phyloP scores from a whole-genome alignment of 176 grass and related monocot species.

The Triticum urartu region DNA sequence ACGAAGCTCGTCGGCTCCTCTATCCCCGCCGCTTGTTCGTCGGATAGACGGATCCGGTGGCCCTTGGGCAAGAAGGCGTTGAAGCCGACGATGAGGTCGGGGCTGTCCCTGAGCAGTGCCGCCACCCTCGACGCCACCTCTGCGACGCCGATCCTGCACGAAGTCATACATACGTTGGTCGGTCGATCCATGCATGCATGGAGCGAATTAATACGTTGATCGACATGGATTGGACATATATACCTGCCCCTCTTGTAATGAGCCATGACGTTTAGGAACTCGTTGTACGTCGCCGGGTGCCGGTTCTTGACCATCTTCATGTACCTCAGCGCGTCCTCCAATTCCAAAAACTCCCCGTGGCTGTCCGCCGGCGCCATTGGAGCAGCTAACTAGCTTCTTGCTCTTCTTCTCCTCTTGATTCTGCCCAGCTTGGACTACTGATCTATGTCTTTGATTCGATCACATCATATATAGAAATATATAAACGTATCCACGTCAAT shows the following conservation, averaged over 20 bases:
- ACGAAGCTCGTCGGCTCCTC: not conserved
- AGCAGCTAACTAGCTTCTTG: not conserved
- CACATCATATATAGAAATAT: not conserved
- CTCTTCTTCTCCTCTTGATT: no score
- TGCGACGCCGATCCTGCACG: not conserved
- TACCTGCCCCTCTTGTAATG: not conserved
- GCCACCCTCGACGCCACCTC: slow-evolving; percentile 44
- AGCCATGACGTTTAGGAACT: not conserved
- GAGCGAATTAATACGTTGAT: not conserved
- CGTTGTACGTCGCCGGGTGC: no score
- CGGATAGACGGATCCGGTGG: slow-evolving; percentile 25
- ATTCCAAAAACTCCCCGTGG: no score
- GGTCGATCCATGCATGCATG: not conserved
- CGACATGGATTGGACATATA: not conserved
- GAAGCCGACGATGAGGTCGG: slow-evolving; percentile 41
- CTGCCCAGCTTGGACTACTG: no score
- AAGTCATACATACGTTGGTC: not conserved
- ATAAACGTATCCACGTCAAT: not conserved
- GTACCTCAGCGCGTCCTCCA: not conserved
- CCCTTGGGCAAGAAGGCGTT: slow-evolving; percentile 57
- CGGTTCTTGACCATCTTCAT: not conserved
- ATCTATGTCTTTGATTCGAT: not conserved
- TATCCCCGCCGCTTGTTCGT: not conserved
- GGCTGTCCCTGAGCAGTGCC: slow-evolving; percentile 41
- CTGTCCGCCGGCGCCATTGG: not conserved